Percentiles rank a stretch among this genome's conserved stretches.
These are phyloP conservation scores for Geranium incanum DNA, from an alignment of 441 rosid genomes.

Conservation along the genomic window DNA sequence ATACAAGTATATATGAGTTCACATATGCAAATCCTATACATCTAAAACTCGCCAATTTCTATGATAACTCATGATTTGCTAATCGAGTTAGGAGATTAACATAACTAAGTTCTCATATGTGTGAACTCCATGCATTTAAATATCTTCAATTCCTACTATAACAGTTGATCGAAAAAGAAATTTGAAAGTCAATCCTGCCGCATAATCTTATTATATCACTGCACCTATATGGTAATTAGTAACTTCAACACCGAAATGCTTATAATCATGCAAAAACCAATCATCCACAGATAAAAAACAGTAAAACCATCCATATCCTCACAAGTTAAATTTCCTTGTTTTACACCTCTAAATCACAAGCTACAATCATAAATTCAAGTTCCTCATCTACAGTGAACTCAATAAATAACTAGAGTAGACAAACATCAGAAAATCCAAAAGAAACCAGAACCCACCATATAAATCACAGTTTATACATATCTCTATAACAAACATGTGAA, in stretches of 20 bases:
- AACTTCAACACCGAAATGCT: not conserved
- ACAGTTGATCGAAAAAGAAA: not conserved
- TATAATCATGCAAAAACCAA: not conserved
- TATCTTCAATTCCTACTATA: not conserved
- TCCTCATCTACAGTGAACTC: not conserved
- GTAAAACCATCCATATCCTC: too few species aligned
- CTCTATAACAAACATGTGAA: slow-evolving; percentile 3
- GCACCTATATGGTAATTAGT: not conserved
- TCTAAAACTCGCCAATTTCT: too few species aligned
- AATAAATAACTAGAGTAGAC: not conserved
- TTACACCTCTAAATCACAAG: not conserved
- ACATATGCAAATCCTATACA: too few species aligned
- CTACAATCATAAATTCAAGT: not conserved
- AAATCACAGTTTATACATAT: not conserved
- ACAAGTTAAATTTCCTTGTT: not conserved
- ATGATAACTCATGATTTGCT: too few species aligned
- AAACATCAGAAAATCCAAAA: not conserved
- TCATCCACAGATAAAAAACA: not conserved
- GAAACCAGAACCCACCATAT: not conserved
- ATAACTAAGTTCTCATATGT: not conserved
- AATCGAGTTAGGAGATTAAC: not conserved
- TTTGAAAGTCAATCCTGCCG: not conserved
- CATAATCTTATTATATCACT: not conserved
- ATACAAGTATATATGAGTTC: slow-evolving; percentile 2
- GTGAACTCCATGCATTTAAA: not conserved